Base-by-base conservation (phyloP, 2,329 filamentous ascomycete species). In the Trichoderma sp. region DNA sequence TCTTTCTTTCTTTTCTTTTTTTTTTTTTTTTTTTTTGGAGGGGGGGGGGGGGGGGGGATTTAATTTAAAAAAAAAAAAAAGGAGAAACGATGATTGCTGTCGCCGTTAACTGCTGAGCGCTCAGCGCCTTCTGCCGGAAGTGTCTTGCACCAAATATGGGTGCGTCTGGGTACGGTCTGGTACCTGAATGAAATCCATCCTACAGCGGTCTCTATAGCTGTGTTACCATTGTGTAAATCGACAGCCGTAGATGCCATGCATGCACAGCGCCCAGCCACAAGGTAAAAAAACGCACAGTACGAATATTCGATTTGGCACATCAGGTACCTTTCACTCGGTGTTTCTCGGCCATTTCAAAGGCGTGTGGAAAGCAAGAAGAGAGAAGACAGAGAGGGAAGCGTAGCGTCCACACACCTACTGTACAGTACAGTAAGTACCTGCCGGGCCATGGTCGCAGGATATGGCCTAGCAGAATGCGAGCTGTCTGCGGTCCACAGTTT, bases 191-290 rank as follows among this genome's bases (percentile, higher is more conserved):
- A 43, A 43, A 18, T 43, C 16, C 18, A 18, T 43, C 16, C 18
- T 34, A 18, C 16, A 43, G 39, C 39, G 18, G 18, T 43, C 39
- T 8, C 39, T n/a, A 8, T 18, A 43, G 18, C 49, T 21, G 49
- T 55, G 52, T n/a, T 16, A n/a, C 24, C 18, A 49, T 32, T 32
- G 30, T 30, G 52, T 32, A 54, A 52, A 24, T 43, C 18, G n/a
- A 43, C 39, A 43, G 32, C 32, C 43, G 18, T 30, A 28, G 8
- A 49, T 64, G 46, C 46, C 32, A 43, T 18, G n/a, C 59, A 26
- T 63, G 59, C 30, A 32, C 59, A 63, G 46, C 59, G 30, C 46
- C 32, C 60, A 64, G 60, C 46, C 21, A 28, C 37, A 64, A 21
- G 51, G 14, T 26, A 52, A 10, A 21, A 64, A 32, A 28, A 39